Evolutionary conservation across 192 early-diverging fungal genomes (phyloP).

Genomic region (Bifiguratus adelaidae): DNA sequence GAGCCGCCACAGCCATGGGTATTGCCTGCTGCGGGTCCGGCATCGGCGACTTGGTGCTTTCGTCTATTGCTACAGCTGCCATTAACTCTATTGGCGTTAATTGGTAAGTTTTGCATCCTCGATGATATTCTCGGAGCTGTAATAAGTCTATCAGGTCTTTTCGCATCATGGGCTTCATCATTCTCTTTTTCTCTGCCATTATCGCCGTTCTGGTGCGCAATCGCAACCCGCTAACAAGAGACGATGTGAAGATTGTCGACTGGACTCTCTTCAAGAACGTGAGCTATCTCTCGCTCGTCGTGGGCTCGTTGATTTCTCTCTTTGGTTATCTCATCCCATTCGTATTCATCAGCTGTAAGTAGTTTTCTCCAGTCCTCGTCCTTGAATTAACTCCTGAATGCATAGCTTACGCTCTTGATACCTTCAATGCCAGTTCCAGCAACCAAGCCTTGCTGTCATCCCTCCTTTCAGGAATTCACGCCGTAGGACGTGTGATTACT

Average conservation of each 20-base stretch:
- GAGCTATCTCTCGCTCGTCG: not conserved
- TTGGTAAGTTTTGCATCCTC: slow-evolving; percentile 19
- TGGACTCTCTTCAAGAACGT: not conserved
- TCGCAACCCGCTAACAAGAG: not conserved
- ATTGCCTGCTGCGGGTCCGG: slow-evolving; percentile 54
- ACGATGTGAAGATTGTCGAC: not conserved
- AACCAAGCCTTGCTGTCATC: no score
- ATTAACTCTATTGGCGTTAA: slow-evolving; percentile 31
- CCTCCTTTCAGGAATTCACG: not conserved
- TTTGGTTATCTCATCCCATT: not conserved
- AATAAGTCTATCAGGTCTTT: not conserved
- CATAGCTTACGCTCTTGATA: no score
- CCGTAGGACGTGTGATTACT: not conserved
- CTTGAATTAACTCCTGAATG: no score
- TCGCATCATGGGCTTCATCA: not conserved
- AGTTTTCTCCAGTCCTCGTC: no score
- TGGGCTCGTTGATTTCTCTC: not conserved
- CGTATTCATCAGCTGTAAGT: no score
- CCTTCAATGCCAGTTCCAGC: no score
- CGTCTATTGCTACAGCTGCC: slow-evolving; percentile 43
- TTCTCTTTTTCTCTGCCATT: not conserved
- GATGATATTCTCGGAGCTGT: not conserved
- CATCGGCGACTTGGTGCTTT: slow-evolving; percentile 56
- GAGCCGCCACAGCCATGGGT: slow-evolving; percentile 42
- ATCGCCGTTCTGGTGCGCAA: not conserved